Evolutionary conservation across 176 grass and related monocot genomes (phyloP).

Genomic region (Zoysia pacifica): DNA sequence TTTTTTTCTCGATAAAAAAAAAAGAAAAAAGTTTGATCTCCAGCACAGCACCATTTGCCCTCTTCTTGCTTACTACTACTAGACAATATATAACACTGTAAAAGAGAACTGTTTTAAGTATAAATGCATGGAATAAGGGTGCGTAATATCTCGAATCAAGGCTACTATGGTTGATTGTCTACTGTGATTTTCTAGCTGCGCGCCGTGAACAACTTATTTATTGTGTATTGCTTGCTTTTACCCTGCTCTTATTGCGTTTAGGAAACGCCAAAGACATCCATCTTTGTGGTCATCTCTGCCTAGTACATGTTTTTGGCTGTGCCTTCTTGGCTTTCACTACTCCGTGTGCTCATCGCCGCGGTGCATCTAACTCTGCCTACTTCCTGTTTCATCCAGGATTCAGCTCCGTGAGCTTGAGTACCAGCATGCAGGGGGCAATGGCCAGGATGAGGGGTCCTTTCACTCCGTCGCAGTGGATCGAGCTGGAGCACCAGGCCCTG

Average conservation of each 20-base stretch:
- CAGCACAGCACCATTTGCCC: neutral
- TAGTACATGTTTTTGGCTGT: constrained; percentile 39
- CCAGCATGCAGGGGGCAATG: constrained; percentile 68
- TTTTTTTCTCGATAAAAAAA: constrained; percentile 15
- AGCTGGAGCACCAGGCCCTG: constrained; percentile 95
- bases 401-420: constrained; percentile 62
- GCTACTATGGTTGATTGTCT: neutral
- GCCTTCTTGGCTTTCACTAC: constrained; percentile 33
- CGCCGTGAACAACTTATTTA: constrained; percentile 2
- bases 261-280: constrained; percentile 28
- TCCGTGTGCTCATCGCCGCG: constrained; percentile 36
- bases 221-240: constrained; percentile 30
- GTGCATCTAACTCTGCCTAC: constrained; percentile 3
- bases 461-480: constrained; percentile 94
- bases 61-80: neutral
- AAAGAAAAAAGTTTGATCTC: constrained; percentile 17
- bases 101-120: neutral
- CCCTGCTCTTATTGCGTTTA: constrained; percentile 26
- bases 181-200: constrained; percentile 1
- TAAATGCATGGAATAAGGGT: constrained; percentile 8
- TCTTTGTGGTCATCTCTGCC: constrained; percentile 32
- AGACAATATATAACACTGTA: neutral
- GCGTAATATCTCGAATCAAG: constrained; percentile 24
- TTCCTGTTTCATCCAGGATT: constrained; percentile 34
- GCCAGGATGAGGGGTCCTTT: constrained; percentile 81